Base-by-base conservation (phyloP, 176 grass and related monocot species). In the Oryza nivara region DNA sequence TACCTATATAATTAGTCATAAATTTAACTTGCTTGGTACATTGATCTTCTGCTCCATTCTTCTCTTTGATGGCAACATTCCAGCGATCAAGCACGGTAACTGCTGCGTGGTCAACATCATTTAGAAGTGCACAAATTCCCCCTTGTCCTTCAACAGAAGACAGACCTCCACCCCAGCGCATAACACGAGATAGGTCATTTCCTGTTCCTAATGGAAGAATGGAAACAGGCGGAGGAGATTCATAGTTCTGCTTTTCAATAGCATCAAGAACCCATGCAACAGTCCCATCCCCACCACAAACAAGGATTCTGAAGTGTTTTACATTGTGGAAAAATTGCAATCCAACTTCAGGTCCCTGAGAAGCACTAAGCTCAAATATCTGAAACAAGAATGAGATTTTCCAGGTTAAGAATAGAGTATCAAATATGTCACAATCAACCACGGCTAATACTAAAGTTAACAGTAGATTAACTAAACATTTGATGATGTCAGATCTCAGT, bases 1-100 rank as follows among this genome's bases (percentile, higher is more conserved):
- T 68, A 95, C 95, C 91, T 88, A 98, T 79, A 90, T 98, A 98
- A 83, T 98, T 92, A 73, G 90, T 98, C 95, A 98, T 98, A 88
- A 84, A 98, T 79, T 95, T 98, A 15, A 92, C 63, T 88, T 95
- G 80, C 68, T 88, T 92, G 72, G 56, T 82, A 82, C 46, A 80
- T 89, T 87, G 77, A 81, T 65, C 75, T 82, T 91, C 58, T 44
- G 43, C 25, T 12, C 70, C 78, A 77, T 82, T 88, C 68, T 88
- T 84, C 80, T 91, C 85, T 80, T 84, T 88, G 83, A 95, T 93
- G 32, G 78, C 80, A 43, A 98, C 92, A 93, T 86, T 88, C 95
- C 95, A 98, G 38, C 80, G 89, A 90, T 98, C 95, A 73, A 98
- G 92, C 82, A 95, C 90, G 23, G 87, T 95, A 75, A 98, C 84